Base-by-base conservation (phyloP, 2,329 filamentous ascomycete species). In the Beauveria caledonica region DNA sequence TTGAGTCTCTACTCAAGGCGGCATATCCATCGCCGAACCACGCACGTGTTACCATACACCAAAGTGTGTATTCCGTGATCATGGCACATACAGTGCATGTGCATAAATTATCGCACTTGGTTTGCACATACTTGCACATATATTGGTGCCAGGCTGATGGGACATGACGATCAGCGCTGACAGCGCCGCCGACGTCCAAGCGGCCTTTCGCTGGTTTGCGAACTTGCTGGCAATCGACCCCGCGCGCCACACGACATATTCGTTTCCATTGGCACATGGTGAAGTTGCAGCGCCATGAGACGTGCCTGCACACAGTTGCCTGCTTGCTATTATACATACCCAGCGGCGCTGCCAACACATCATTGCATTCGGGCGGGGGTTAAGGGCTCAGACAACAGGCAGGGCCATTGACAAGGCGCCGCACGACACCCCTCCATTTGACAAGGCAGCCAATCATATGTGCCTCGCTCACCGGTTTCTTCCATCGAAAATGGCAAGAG, bases 261-360 rank as follows among this genome's bases (percentile, higher is more conserved):
- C 49, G 39, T 60, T 49, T 44, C 45, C 25, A 52, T 49, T 11
- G 56, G 39, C 56, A 58, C 55, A 59, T 45, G 56, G 56, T 36
- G 39, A 52, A 59, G 56, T 59, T 9, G 56, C 39, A 59, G 48
- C 48, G 33, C 48, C 46, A 36, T 49, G 29, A 50, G 51, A 39
- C 27, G 52, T 44, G 45, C 45, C 59, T 45, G 40, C 40, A 42
- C 54, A 5, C 21, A 45, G 58, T 58, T 46, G 39, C 46, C 53
- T 52, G 48, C 33, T 56, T 56, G 46, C 44, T 51, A 50, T 61
- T 25, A 61, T 60, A 53, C 27, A 61, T 60, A 53, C 27, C 33
- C 60, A 58, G 39, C 60, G 49, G 54, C 54, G 51, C 57, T 62
- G 61, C 61, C 61, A 62, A 46, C 61, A 55, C 61, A 62, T 59